Base-by-base conservation (phyloP, 148 eudicot species). In the Simmondsia chinensis region DNA sequence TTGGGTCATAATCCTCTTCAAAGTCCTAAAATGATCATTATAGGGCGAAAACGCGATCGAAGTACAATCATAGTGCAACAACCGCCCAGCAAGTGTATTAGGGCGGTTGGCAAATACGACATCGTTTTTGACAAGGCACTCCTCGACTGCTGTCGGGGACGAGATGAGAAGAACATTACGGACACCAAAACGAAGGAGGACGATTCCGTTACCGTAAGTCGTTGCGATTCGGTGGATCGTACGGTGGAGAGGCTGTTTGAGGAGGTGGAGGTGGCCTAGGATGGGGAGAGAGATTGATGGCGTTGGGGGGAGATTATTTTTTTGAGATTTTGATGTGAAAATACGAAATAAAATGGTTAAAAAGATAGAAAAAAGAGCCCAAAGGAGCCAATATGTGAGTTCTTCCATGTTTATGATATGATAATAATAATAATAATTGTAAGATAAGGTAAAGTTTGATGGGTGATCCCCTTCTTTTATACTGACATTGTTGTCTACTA, bases 51-150 rank as follows among this genome's bases (percentile, higher is more conserved):
- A 32, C 5, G 41, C 54, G 14, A 62, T 48, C 12, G 64, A 51
- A 3, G 64, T 68, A 46, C 9, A 29, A 11, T 68, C 27, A 12
- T 61, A 68, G 16, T 57, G 52, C 7, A 61, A 19, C 8, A 48
- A 33, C 11, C 48, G 45, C 2, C 55, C 64, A 2, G 23, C 48
- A 2, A 52, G 39, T 2, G 43, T 39, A 7, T 24, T 12, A 0
- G 73, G 73, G 1, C 73, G 50, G 39, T 68, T 38, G 3, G 73
- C 68, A 8, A 68, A 57, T 2, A 40, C 6, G 4, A 40, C 20
- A 24, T 68, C 73, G 20, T 62, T 68, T 22, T 44, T 61, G 0
- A 55, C 56, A 1, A 61, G 60, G 38, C 73, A 68, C 24, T 68
- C 73, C 25, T 68, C 64, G 0, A 51, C 59, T 0, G 60, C 56